These are phyloP conservation scores for Solanum paucissectum DNA, from an alignment of 257 asterid genomes.

Conservation along the genomic window DNA sequence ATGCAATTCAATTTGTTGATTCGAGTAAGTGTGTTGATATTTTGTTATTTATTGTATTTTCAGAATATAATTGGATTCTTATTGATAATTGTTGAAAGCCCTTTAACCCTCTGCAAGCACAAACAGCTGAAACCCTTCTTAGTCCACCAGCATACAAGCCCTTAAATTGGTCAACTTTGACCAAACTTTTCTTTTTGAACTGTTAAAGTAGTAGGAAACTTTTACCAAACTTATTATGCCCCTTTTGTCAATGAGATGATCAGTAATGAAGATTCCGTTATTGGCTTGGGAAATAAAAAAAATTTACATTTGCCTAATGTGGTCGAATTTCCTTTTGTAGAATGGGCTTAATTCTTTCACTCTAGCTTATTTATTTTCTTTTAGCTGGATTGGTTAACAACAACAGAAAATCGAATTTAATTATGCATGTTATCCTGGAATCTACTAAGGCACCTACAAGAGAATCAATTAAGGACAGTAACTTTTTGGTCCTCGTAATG, in stretches of 20 bases:
- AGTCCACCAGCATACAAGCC: not conserved
- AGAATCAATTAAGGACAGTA: not conserved
- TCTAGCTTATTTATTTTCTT: not conserved
- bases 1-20: not conserved
- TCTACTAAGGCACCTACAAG: not conserved
- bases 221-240: not conserved
- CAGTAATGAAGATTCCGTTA: not conserved
- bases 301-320: not conserved
- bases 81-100: not conserved
- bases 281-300: not conserved
- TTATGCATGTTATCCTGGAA: not conserved
- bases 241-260: not conserved
- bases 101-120: not conserved
- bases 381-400: not conserved
- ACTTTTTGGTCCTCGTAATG: not conserved
- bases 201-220: not conserved
- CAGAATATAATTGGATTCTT: not conserved
- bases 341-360: not conserved
- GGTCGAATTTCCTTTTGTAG: not conserved
- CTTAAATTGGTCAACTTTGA: not conserved
- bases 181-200: not conserved
- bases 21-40: not conserved
- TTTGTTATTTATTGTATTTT: not conserved
- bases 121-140: not conserved
- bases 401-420: not conserved